Evolutionary conservation across 441 rosid species (phyloP).

Genomic region (Dalechampia spathulata): DNA sequence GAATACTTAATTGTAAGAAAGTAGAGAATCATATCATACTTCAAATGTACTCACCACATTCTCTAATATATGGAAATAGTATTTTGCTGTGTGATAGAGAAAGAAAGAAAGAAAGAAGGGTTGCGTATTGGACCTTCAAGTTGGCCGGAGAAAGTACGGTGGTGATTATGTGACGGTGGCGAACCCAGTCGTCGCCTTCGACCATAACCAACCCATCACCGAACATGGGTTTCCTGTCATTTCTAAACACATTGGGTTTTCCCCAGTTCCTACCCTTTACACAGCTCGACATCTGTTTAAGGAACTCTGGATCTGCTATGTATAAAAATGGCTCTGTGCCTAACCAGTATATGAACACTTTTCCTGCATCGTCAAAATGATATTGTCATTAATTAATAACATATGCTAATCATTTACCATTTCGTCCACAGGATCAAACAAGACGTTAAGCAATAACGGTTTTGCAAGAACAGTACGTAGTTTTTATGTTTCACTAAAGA

Average conservation of each 20-base stretch:
- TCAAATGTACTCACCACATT: too few relatives aligned
- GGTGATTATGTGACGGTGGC: slow-evolving; percentile 81
- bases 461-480: too few relatives aligned
- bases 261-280: slow-evolving; percentile 96
- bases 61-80: too few relatives aligned
- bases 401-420: too few relatives aligned
- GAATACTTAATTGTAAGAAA: too few relatives aligned
- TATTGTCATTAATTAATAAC: too few relatives aligned
- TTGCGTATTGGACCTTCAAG: slow-evolving; percentile 64
- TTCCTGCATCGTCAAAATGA: slow-evolving; percentile 47
- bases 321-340: slow-evolving; percentile 91
- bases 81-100: too few relatives aligned
- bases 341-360: slow-evolving; percentile 92
- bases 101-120: neutral
- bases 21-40: too few relatives aligned
- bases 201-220: slow-evolving; percentile 84
- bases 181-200: slow-evolving; percentile 97
- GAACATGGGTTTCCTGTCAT: slow-evolving; percentile 89
- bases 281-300: slow-evolving; percentile 59
- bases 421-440: too few relatives aligned
- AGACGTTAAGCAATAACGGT: too few relatives aligned
- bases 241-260: slow-evolving; percentile 74
- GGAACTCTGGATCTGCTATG: slow-evolving; percentile 87
- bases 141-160: slow-evolving; percentile 81
- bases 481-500: too few relatives aligned